Evolutionary conservation across 768 basidiomycete species (phyloP), one percentile per base, ranked within the genome.

Genomic region (Leccinum arenicola): DNA sequence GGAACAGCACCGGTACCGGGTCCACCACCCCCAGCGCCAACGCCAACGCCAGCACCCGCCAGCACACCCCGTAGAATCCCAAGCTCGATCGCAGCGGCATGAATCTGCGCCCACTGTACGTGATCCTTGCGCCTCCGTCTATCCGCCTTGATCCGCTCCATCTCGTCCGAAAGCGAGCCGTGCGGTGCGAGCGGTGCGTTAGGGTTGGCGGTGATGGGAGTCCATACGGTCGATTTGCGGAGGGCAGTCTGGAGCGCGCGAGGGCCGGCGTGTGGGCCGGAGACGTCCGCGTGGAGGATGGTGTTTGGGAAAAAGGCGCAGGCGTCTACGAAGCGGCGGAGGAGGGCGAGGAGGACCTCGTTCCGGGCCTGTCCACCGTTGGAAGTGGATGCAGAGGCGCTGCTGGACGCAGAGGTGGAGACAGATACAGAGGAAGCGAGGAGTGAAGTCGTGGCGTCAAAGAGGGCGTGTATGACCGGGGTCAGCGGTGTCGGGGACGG

Each of bases 71-170:
- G 43, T 12, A 86, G 68, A 67, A 85, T 77, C 14, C 82, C 81
- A 1, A 85, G 76, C 62, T 87, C 85, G 47, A 87, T 76, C 9
- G 85, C 84, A 4, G 85, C 81, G 0, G 83, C 85, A 62, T 87
- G 85, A 12, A 87, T 82, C 36, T 83, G 80, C 0, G 85, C 85
- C 85, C 85, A 87, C 54, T 84, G 82, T 0, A 87, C 82, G 60
- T 87, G 79, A 56, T 86, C 84, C 56, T 85, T 86, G 56, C 84
- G 77, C 4, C 84, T 76, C 62, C 85, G 84, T 48, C 85, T 76
- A 55, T 87, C 85, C 23, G 66, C 71, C 21, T 83, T 84, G 56
- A 86, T 84, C 17, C 85, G 78, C 57, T 85, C 83, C 81, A 87
- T 82, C 66, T 86, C 84, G 63, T 84, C 84, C 7, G 79, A 75